phyloP scores from a whole-genome alignment of 208 protist species.

The Trypanosoma congolense region DNA sequence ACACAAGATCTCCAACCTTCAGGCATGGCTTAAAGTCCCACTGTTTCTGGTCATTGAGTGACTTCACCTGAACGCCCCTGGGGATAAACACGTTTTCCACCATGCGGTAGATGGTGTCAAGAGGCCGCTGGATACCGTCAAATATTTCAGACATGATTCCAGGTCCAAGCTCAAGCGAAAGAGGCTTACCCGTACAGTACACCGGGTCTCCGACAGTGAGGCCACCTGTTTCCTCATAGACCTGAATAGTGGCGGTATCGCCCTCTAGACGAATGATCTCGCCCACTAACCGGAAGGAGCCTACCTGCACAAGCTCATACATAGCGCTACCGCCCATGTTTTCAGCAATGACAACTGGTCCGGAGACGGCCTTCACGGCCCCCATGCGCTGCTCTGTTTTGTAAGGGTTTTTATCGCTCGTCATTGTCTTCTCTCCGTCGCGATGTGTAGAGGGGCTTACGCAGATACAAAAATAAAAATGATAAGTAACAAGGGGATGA shows the following conservation, averaged over 20 bases:
- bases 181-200: slow-evolving; percentile 97
- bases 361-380: slow-evolving; percentile 90
- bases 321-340: slow-evolving; percentile 99
- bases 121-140: slow-evolving; percentile 99
- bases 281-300: slow-evolving; percentile 96
- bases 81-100: slow-evolving; percentile 98
- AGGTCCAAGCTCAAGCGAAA: slow-evolving; percentile 99
- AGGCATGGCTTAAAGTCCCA: slow-evolving; percentile 96
- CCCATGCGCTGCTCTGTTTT: slow-evolving; percentile 80
- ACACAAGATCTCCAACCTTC: slow-evolving; percentile 95
- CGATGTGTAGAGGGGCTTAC: background rate
- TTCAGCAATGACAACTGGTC: slow-evolving; percentile 98
- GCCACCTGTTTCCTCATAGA: slow-evolving; percentile 99
- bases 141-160: slow-evolving; percentile 99
- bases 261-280: slow-evolving; percentile 99
- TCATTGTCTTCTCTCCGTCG: slow-evolving; percentile 25
- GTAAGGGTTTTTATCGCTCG: slow-evolving; percentile 56
- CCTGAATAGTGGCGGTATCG: slow-evolving; percentile 99
- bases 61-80: slow-evolving; percentile 95
- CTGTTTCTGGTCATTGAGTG: slow-evolving; percentile 90
- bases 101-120: slow-evolving; percentile 97
- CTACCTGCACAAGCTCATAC: slow-evolving; percentile 99
- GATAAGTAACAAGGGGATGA: too few relatives aligned
- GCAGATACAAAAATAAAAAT: background rate
- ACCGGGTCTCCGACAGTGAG: slow-evolving; percentile 99